A percentile compares a stretch with the other conserved stretches of the same genome.
Conservation (phyloP, 2,329 filamentous ascomycete genomes). For the Aaosphaeria pasadenensis region DNA sequence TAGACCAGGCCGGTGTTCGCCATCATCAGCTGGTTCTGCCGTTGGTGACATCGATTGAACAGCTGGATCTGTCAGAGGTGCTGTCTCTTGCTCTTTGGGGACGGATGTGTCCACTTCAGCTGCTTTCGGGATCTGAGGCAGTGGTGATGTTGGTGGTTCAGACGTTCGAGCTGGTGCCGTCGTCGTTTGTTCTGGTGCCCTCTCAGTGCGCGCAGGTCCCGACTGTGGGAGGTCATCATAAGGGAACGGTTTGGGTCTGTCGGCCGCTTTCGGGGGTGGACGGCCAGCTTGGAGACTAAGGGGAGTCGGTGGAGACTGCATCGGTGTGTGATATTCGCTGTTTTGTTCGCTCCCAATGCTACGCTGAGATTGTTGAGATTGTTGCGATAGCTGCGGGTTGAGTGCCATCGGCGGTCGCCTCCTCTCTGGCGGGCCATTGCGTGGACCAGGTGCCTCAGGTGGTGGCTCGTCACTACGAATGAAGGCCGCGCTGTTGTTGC, state of each 20-base stretch:
- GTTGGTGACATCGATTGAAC: constrained; percentile 6
- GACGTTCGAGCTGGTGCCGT: not conserved
- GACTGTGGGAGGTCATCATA: not conserved
- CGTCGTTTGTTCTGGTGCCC: too few species aligned
- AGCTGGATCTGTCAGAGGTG: constrained; percentile 6
- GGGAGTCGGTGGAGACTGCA: constrained; percentile 11
- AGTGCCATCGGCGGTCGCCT: constrained; percentile 64
- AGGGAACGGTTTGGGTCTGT: constrained; percentile 1
- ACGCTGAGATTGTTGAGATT: constrained; percentile 1
- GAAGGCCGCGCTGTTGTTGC: constrained; percentile 30
- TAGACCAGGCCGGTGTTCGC: constrained; percentile 67
- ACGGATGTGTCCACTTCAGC: constrained; percentile 8
- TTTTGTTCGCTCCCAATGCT: constrained; percentile 21
- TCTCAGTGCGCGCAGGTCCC: constrained; percentile 2
- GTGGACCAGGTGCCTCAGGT: constrained; percentile 18
- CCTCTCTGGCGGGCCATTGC: constrained; percentile 51
- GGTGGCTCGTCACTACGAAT: constrained; percentile 25
- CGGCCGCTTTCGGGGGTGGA: constrained; percentile 8
- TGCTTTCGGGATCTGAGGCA: constrained; percentile 26
- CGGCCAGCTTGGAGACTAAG: constrained; percentile 9
- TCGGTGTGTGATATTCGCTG: constrained; percentile 20
- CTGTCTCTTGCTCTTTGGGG: not conserved
- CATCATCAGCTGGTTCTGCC: constrained; percentile 53
- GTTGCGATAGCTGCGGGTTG: constrained; percentile 20
- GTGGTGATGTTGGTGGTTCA: constrained; percentile 21